These are phyloP conservation scores for Phaffia tasmanica DNA, from an alignment of 768 basidiomycete species.

Conservation along the genomic window DNA sequence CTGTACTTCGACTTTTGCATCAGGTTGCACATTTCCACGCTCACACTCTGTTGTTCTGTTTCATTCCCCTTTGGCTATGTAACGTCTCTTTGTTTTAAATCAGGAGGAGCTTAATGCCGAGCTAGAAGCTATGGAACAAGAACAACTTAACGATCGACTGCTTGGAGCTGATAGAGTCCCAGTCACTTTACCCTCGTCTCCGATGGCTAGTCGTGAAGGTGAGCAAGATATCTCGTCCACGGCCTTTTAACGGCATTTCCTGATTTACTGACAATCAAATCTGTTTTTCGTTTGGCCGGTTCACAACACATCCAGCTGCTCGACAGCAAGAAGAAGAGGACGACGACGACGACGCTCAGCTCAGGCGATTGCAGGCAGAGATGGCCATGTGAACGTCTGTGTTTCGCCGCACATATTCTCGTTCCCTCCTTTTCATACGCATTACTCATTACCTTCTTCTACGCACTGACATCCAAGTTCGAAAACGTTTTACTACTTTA, in stretches of 20 bases:
- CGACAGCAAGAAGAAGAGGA: constrained; percentile 48
- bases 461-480: too few species aligned
- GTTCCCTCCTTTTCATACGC: background rate
- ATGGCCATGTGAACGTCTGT: constrained; percentile 56
- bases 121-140: constrained; percentile 77
- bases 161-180: constrained; percentile 82
- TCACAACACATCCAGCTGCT: constrained; percentile 25
- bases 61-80: background rate
- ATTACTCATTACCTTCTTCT: too few species aligned
- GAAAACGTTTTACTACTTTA: too few species aligned
- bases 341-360: constrained; percentile 83
- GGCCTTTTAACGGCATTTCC: constrained; percentile 17
- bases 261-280: background rate
- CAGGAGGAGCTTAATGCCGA: constrained; percentile 71
- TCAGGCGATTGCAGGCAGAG: constrained; percentile 75
- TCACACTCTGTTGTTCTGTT: background rate
- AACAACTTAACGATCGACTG: constrained; percentile 71
- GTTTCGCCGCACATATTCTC: background rate
- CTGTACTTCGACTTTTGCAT: constrained; percentile 1
- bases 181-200: constrained; percentile 54
- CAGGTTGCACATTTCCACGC: too few species aligned
- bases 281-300: background rate
- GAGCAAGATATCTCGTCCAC: background rate
- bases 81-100: constrained; percentile 22
- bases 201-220: constrained; percentile 13